A percentile compares a stretch with the other conserved stretches of the same genome.
Evolutionary conservation across 352 stramenopile genomes (phyloP).

Genomic region (Thalassiosira exigua): DNA sequence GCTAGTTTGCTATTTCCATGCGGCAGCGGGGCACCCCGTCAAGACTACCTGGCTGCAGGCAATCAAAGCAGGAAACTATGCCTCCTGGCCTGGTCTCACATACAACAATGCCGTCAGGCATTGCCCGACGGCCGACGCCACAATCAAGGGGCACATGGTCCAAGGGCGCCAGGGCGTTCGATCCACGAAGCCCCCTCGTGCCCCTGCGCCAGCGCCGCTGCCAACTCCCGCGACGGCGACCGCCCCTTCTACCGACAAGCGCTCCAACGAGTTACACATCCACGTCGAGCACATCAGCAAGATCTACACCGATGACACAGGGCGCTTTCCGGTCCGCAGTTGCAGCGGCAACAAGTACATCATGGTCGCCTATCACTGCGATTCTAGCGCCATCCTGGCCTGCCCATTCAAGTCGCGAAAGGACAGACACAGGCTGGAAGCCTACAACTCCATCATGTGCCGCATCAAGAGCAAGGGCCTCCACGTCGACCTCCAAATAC

Average conservation of each 20-base stretch:
- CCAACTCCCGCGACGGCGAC: neutral
- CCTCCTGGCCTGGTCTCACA: slow-evolving; percentile 35
- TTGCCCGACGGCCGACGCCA: slow-evolving; percentile 30
- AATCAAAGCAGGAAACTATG: slow-evolving; percentile 8
- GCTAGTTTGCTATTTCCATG: slow-evolving; percentile 14
- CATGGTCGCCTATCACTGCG: slow-evolving; percentile 57
- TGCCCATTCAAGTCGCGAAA: slow-evolving; percentile 49
- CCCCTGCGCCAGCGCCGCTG: neutral
- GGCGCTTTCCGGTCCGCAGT: slow-evolving; percentile 51
- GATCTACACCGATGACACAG: slow-evolving; percentile 59
- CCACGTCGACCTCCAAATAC: slow-evolving; percentile 22
- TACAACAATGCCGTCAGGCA: slow-evolving; percentile 20
- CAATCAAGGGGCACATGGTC: slow-evolving; percentile 41
- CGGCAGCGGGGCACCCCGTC: neutral
- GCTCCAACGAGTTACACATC: slow-evolving; percentile 4
- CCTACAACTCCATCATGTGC: slow-evolving; percentile 42
- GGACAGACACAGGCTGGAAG: slow-evolving; percentile 28
- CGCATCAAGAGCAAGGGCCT: too few species aligned
- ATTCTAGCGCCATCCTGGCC: slow-evolving; percentile 61
- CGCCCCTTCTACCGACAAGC: too few species aligned
- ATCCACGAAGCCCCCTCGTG: slow-evolving; percentile 10
- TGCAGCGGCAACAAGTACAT: slow-evolving; percentile 67
- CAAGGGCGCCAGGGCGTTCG: slow-evolving; percentile 8
- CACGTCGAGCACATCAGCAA: slow-evolving; percentile 11
- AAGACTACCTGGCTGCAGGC: slow-evolving; percentile 17